Conservation (phyloP, 1,284 basidiomycete genomes). For the Leccinum pallidistipes region DNA sequence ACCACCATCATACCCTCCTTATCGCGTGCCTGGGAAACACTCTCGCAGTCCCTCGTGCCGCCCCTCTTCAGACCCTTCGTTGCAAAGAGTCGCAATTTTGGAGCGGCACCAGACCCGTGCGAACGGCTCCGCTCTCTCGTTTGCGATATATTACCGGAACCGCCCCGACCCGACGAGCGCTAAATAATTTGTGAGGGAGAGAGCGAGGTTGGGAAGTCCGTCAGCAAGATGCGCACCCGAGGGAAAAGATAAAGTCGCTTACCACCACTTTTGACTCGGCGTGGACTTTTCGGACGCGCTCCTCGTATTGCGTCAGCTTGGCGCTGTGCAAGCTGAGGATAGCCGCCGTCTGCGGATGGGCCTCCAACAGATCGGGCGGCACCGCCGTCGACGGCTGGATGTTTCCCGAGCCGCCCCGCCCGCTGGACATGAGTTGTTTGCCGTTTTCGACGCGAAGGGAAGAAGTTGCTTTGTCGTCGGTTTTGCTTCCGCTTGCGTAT, state of each 20-base stretch:
- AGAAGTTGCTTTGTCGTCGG: slow-evolving; percentile 31
- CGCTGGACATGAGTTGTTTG: slow-evolving; percentile 55
- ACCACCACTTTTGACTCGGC: slow-evolving; percentile 42
- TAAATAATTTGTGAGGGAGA: slow-evolving; percentile 23
- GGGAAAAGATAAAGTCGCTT: slow-evolving; percentile 16
- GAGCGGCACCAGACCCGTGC: slow-evolving; percentile 22
- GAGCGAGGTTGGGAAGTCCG: not conserved
- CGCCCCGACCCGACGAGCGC: slow-evolving; percentile 47
- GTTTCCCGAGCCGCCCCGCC: slow-evolving; percentile 79
- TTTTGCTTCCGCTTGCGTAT: not conserved
- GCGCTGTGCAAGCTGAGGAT: slow-evolving; percentile 29
- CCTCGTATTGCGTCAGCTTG: slow-evolving; percentile 37
- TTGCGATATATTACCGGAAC: slow-evolving; percentile 33
- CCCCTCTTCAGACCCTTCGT: slow-evolving; percentile 63
- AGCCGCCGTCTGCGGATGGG: slow-evolving; percentile 36
- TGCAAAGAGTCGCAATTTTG: slow-evolving; percentile 47
- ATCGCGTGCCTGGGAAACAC: slow-evolving; percentile 40
- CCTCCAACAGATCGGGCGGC: slow-evolving; percentile 39
- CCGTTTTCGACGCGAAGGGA: not conserved
- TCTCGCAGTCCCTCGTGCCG: slow-evolving; percentile 43
- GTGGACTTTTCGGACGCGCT: slow-evolving; percentile 44
- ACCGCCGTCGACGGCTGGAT: slow-evolving; percentile 61
- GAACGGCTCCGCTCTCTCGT: slow-evolving; percentile 28
- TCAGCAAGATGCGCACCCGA: not conserved
- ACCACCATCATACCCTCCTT: slow-evolving; percentile 28